Percentiles rank a stretch among this genome's conserved stretches.
These are phyloP conservation scores for Stephanodiscus minutulus DNA, from an alignment of 108 stramenopile genomes.

Conservation along the genomic window DNA sequence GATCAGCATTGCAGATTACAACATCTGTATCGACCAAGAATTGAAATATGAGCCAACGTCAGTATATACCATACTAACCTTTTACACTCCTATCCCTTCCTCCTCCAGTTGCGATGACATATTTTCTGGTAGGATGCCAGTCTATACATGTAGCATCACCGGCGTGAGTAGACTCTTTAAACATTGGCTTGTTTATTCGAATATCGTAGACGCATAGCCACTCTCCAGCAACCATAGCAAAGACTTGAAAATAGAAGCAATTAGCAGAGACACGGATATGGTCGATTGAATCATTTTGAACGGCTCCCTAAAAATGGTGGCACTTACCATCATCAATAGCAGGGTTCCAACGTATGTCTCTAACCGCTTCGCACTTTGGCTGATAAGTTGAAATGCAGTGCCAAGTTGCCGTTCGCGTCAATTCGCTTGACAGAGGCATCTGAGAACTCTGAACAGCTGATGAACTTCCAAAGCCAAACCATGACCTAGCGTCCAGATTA, in stretches of 20 bases:
- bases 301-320: neutral
- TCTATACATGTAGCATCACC: constrained; percentile 84
- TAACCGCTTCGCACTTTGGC: constrained; percentile 81
- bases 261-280: neutral
- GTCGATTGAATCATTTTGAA: neutral
- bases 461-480: constrained; percentile 44
- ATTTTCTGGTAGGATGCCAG: constrained; percentile 79
- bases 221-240: constrained; percentile 78
- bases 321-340: constrained; percentile 58
- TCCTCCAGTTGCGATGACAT: constrained; percentile 79
- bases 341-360: constrained; percentile 79
- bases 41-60: constrained; percentile 7
- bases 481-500: constrained; percentile 8
- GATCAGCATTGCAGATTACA: constrained; percentile 28
- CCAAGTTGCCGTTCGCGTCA: constrained; percentile 48
- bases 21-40: neutral
- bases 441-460: constrained; percentile 11
- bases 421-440: constrained; percentile 12
- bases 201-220: constrained; percentile 80
- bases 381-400: constrained; percentile 64
- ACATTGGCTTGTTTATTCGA: constrained; percentile 54
- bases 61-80: constrained; percentile 27
- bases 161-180: constrained; percentile 74
- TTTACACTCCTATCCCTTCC: constrained; percentile 77
- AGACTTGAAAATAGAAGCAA: constrained; percentile 34